Conservation (phyloP, 1,139 yeast genomes). For the Taphrina flavorubra region DNA sequence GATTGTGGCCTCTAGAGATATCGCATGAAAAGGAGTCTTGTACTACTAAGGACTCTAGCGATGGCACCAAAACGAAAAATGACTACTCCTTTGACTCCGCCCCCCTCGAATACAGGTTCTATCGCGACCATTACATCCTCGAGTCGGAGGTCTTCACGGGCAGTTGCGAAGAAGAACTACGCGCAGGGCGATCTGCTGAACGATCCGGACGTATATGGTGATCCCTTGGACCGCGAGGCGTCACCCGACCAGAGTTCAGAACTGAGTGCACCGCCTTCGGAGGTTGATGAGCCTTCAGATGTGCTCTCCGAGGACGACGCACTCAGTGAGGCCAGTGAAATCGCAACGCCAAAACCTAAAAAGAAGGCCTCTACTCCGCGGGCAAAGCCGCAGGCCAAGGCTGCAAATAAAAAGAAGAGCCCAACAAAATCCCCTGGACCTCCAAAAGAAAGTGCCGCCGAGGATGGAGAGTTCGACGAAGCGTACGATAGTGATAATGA, state of each 20-base stretch:
- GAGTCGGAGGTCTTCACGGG: conserved; percentile 27
- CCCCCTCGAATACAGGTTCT: not conserved
- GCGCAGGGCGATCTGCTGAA: conserved; percentile 19
- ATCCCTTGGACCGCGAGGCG: conserved; percentile 29
- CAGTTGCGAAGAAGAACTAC: conserved; percentile 22
- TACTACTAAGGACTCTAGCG: not conserved
- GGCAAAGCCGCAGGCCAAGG: conserved; percentile 2
- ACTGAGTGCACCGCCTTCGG: conserved; percentile 30
- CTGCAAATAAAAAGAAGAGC: not conserved
- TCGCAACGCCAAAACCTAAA: conserved; percentile 10
- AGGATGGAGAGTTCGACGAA: conserved; percentile 6
- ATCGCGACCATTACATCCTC: conserved; percentile 4
- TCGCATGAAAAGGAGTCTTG: conserved; percentile 25
- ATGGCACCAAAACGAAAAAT: conserved; percentile 11
- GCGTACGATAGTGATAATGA: conserved; percentile 22
- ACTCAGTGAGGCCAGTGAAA: conserved; percentile 9
- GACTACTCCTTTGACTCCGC: conserved; percentile 11
- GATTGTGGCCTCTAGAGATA: not conserved
- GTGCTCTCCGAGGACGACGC: conserved; percentile 3
- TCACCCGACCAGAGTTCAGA: conserved; percentile 36
- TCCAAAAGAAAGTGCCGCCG: not conserved
- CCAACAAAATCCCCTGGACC: not conserved
- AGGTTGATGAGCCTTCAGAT: conserved; percentile 18
- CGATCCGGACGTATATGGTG: conserved; percentile 37
- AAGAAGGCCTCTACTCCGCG: not conserved